These are phyloP conservation scores for Leptographium flavum DNA, from an alignment of 2,329 filamentous ascomycete species.

Conservation along the genomic window DNA sequence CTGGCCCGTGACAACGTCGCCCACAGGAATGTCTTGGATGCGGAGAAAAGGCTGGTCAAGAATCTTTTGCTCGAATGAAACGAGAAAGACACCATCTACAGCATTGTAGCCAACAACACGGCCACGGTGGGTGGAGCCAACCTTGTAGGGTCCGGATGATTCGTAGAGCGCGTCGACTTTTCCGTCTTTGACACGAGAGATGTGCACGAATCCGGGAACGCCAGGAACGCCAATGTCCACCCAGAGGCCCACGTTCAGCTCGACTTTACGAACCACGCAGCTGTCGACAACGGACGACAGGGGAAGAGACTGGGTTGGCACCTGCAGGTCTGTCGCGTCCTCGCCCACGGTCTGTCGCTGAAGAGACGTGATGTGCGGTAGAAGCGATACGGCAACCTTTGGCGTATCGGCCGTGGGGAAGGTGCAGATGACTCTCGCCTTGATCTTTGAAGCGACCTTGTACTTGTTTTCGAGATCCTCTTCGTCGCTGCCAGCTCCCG, in stretches of 20 bases:
- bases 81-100: slow-evolving; percentile 69
- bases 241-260: slow-evolving; percentile 69
- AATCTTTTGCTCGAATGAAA: slow-evolving; percentile 71
- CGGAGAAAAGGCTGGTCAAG: slow-evolving; percentile 80
- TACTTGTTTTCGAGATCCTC: slow-evolving; percentile 62
- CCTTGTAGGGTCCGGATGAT: slow-evolving; percentile 61
- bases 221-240: slow-evolving; percentile 54
- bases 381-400: slow-evolving; percentile 75
- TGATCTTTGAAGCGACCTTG: slow-evolving; percentile 72
- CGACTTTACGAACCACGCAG: slow-evolving; percentile 67
- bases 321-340: slow-evolving; percentile 10
- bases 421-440: slow-evolving; percentile 75
- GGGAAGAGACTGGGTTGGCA: slow-evolving; percentile 46
- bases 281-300: slow-evolving; percentile 65
- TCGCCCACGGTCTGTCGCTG: neutral
- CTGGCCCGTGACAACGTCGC: slow-evolving; percentile 65
- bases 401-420: slow-evolving; percentile 66
- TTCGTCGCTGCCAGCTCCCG: slow-evolving; percentile 56
- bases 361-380: slow-evolving; percentile 69
- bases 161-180: slow-evolving; percentile 76
- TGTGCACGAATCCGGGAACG: slow-evolving; percentile 80
- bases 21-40: slow-evolving; percentile 78
- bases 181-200: slow-evolving; percentile 80
- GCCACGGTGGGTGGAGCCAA: slow-evolving; percentile 64
- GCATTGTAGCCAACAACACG: slow-evolving; percentile 78